phyloP scores from a whole-genome alignment of 371 early-diverging fungal genomes.

The Lichtheimia ornata region DNA sequence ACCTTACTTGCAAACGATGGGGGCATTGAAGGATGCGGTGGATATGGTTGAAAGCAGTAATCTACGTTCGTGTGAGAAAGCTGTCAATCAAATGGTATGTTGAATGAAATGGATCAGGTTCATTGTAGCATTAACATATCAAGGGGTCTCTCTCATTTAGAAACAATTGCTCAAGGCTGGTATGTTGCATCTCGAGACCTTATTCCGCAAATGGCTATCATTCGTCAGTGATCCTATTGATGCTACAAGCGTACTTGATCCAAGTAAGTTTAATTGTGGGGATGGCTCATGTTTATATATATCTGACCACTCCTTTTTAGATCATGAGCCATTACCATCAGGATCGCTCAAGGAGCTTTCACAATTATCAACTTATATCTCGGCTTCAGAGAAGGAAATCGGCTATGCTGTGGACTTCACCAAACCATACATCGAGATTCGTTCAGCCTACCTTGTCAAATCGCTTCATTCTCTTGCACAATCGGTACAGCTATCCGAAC shows the following conservation, averaged over 20 bases:
- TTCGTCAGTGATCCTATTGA: conserved; percentile 54
- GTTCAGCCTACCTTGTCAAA: conserved; percentile 68
- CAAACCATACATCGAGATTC: conserved; percentile 74
- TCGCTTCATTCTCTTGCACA: conserved; percentile 62
- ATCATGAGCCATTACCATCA: conserved; percentile 11
- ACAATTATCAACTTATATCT: conserved; percentile 65
- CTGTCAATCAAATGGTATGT: conserved; percentile 53
- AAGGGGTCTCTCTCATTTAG: conserved; percentile 24
- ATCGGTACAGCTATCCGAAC: conserved; percentile 45
- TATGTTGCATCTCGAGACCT: conserved; percentile 54
- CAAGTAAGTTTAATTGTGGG: conserved; percentile 24
- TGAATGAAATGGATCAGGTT: not conserved
- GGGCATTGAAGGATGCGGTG: conserved; percentile 57
- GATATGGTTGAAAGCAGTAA: conserved; percentile 55
- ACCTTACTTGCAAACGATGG: conserved; percentile 57
- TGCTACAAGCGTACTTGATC: conserved; percentile 35
- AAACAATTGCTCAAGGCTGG: conserved; percentile 62
- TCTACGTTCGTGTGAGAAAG: conserved; percentile 55
- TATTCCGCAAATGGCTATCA: conserved; percentile 57
- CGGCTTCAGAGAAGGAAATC: conserved; percentile 59
- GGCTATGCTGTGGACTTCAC: conserved; percentile 69
- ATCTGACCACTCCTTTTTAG: conserved; percentile 11
- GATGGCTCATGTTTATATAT: not conserved
- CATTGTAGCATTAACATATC: not conserved
- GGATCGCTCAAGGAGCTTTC: conserved; percentile 51